Base-by-base conservation (phyloP, 129 eudicot genomes). In the Artemisia annua region DNA sequence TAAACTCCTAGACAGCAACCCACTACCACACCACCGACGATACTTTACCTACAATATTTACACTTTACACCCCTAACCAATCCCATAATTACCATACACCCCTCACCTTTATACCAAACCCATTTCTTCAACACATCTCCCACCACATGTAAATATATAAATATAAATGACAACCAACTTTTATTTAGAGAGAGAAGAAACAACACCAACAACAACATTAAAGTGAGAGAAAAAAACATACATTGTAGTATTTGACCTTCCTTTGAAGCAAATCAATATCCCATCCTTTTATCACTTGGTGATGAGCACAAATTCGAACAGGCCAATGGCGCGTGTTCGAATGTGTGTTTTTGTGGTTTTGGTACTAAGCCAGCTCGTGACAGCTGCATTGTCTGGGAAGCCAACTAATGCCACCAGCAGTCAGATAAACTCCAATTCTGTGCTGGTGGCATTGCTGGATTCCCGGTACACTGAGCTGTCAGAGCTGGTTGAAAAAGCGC, bases 401-500 rank as follows among this genome's bases (percentile, higher is more conserved):
- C 20, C 82, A 8, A 9, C 43, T 3, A 57, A 18, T 16, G 15
- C 15, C 28, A 17, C 75, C 11, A 26, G 64, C 7, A 28, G 57
- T 12, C 89, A 78, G 11, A 75, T 85, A 57, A 85, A 72, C 63
- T 85, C 89, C 35, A 81, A 85, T 66, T 85, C 86, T 0, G 86
- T 85, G 22, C 68, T 85, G 39, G 86, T 85, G 18, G 89, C 89
- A 19, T 75, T 85, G 13, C 79, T 85, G 18, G 89, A 85, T 52
- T 85, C 89, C 7, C 84, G 62, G n/a, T 85, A 85, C 64, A 85
- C 96, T 22, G 95, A 89, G 70, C 85, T 92, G 48, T 73, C 98
- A 0, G 98, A 92, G 81, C 90, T 92, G 11, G 89, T 92, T 15
- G 98, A 92, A 61, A 92, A 89, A 52, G 98, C 96, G 3, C 87